Evolutionary conservation across 371 early-diverging fungal species (phyloP).

Genomic region (Dentiscutata heterogama): DNA sequence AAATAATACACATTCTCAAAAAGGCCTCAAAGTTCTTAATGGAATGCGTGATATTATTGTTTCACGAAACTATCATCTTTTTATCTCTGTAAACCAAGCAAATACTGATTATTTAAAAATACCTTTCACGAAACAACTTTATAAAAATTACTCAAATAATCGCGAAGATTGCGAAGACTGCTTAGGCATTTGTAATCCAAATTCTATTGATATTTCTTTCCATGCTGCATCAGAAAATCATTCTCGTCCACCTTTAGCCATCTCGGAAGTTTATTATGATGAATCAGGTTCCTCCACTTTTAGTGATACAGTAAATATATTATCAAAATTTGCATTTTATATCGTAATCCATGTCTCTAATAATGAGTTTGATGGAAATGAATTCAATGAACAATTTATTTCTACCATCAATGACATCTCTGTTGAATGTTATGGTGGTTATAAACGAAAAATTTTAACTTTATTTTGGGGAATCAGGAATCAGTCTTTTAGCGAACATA

Average conservation of each 20-base stretch:
- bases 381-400: neutral
- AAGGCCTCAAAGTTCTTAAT: conserved; percentile 3
- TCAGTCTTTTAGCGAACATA: neutral
- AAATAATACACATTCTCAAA: neutral
- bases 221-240: conserved; percentile 31
- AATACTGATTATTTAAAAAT: neutral
- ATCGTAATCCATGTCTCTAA: conserved; percentile 1
- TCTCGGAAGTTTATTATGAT: neutral
- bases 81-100: neutral
- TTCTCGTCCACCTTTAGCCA: neutral
- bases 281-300: neutral
- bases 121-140: conserved; percentile 27
- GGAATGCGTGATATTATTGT: neutral
- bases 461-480: neutral
- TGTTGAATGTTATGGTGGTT: neutral
- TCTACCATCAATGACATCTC: neutral
- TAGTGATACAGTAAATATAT: neutral
- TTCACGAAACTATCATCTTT: neutral
- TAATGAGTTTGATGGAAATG: conserved; percentile 4
- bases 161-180: conserved; percentile 4
- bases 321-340: neutral
- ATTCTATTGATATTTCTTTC: conserved; percentile 25
- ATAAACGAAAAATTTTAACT: neutral
- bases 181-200: neutral
- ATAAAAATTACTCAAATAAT: neutral